phyloP scores from a whole-genome alignment of 768 basidiomycete genomes.

The Lactarius hengduanensis region DNA sequence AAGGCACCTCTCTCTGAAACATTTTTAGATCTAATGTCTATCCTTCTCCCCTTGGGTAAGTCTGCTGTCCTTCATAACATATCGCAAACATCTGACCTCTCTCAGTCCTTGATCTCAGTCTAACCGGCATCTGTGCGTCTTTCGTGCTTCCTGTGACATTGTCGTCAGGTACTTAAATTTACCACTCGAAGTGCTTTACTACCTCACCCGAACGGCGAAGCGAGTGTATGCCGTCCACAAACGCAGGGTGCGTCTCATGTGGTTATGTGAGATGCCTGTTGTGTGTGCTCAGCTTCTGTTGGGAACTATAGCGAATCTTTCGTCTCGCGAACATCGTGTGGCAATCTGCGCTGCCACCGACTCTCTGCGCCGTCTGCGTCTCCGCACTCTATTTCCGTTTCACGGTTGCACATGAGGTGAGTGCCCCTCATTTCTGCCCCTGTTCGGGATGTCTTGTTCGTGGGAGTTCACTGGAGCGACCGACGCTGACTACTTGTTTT shows the following conservation, averaged over 20 bases:
- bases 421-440: background rate
- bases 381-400: background rate
- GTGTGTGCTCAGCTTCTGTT: background rate
- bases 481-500: background rate
- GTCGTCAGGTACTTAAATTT: background rate
- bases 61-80: background rate
- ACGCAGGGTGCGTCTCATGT: background rate
- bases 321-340: background rate
- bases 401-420: background rate
- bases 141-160: background rate
- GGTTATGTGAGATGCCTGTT: background rate
- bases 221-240: background rate
- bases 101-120: background rate
- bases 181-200: background rate
- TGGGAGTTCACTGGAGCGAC: background rate
- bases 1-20: background rate
- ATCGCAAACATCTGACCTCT: background rate
- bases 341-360: background rate
- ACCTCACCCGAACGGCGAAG: background rate
- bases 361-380: background rate
- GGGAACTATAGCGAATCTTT: background rate
- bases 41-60: background rate
- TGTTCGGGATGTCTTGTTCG: background rate
- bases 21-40: background rate
- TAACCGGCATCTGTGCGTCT: background rate